Base-by-base conservation (phyloP, 169 alveolate species). In the Cryptosporidium felis region DNA sequence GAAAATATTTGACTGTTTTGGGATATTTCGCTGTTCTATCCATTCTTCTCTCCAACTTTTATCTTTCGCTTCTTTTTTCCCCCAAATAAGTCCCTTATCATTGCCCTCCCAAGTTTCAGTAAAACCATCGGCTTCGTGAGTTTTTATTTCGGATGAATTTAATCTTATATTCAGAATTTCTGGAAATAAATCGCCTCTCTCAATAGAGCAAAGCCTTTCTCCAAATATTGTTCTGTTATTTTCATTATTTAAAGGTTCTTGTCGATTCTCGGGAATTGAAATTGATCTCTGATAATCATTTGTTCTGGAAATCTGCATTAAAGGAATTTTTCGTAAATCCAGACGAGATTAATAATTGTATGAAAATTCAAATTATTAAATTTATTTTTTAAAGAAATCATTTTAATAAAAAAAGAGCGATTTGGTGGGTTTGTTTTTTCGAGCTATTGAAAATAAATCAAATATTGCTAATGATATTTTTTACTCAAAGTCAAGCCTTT, bases 1-100 rank as follows among this genome's bases (percentile, higher is more conserved):
- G 1, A 40, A 53, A n/a, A 16, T 32, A 74, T 47, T 49, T 4
- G 67, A 74, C 8, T 36, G 45, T 51, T 36, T 53, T n/a, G 85
- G 85, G 26, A 74, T 74, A 32, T 56, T 74, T 12, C 85, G 51
- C 46, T 74, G 85, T 53, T 74, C 85, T 9, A 74, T 74, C 85
- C 85, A 74, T 56, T 74, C 60, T 41, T 74, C 85, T 30, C 56
- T 58, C 85, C 85, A 74, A 38, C 85, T 74, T 38, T 56, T 56
- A 34, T 74, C 85, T 53, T 36, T 74, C 10, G 85, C 65, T 56
- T 74, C 74, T 32, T 74, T 74, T 40, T 42, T 74, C 16, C 85
- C 85, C 85, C 85, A 74, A 28, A 74, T 34, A 9, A 74, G 56
- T 6, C 85, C 85, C 23, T 74, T 18, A 9, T 74, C 85, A 38